Conservation (phyloP, 495 filamentous ascomycete species). For the Xeromyces bisporus region DNA sequence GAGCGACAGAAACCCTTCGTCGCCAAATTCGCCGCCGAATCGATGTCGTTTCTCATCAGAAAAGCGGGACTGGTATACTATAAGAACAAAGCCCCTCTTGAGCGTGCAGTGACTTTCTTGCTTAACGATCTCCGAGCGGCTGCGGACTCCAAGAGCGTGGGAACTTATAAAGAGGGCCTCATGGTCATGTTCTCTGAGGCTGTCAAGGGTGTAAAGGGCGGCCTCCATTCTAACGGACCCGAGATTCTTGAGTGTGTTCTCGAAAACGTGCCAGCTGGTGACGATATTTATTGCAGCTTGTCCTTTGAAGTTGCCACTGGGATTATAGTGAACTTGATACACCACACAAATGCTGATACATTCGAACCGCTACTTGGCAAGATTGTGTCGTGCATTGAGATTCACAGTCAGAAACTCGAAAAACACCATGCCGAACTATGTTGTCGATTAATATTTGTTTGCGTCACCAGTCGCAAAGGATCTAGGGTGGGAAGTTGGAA, state of each 20-base stretch:
- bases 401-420: constrained; percentile 12
- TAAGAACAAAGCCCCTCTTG: constrained; percentile 49
- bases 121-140: constrained; percentile 45
- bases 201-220: constrained; percentile 63
- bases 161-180: constrained; percentile 60
- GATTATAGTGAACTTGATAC: constrained; percentile 59
- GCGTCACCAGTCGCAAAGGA: constrained; percentile 61
- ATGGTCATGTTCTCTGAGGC: constrained; percentile 84
- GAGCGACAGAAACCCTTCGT: constrained; percentile 67
- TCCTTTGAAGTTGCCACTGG: constrained; percentile 53
- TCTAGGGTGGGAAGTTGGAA: constrained; percentile 58
- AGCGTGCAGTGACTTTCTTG: constrained; percentile 48
- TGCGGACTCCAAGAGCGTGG: constrained; percentile 31
- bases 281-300: constrained; percentile 26
- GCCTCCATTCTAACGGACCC: constrained; percentile 62
- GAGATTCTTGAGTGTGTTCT: constrained; percentile 53
- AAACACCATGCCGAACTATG: constrained; percentile 33
- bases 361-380: constrained; percentile 41
- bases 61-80: constrained; percentile 64
- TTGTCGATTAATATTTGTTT: constrained; percentile 46
- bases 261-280: constrained; percentile 28
- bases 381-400: constrained; percentile 34
- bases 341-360: constrained; percentile 57
- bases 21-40: constrained; percentile 80
- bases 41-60: constrained; percentile 80